Base-by-base conservation (phyloP, 805 yeast species). In the Huiozyma naganishii region DNA sequence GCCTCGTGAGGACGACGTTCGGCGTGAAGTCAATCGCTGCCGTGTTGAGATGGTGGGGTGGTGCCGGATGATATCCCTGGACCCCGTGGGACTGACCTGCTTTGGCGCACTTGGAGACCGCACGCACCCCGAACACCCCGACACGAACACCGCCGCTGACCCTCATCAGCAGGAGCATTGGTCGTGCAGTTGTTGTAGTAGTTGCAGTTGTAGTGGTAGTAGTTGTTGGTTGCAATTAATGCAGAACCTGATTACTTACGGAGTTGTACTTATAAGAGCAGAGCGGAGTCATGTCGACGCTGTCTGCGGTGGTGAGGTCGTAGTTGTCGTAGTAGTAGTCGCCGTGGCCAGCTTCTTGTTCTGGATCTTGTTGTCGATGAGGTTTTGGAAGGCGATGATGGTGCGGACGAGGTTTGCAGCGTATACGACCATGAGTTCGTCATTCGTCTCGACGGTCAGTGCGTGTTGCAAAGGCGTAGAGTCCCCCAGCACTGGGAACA, bases 351-450 rank as follows among this genome's bases (percentile, higher is more conserved):
- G 46, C 45, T 71, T 74, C 58, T 79, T 81, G 63, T 88, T 88
- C 53, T 84, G 86, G 52, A 92, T 80, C 67, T 92, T 92, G 68
- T 94, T 94, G 57, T 92, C 97, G 59, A 92, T 92, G 64, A 92
- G 74, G 62, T 92, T 95, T 65, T 92, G 95, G 74, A 92, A 90
- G 8, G 97, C 94, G 58, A 92, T 83, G 55, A 94, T 89, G 6
- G 97, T 84, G 59, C 97, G 77, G 27, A 92, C 95, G 55, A 92
- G 70, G 41, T 90, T 81, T 56, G 92, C 77, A 51, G 92, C 79
- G 62, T 94, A 94, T 27, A 92, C 78, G 58, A 87, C 75, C 98
- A 94, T 90, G 54, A 94, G 71, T 64, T 92, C 95, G 60, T 92
- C 99, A 59, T 92, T 94, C 3, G 98, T 87, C 67, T 90, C 92